Percentiles rank a stretch among this genome's conserved stretches.
These are phyloP conservation scores for Phlebiopsis flavidoalba DNA, from an alignment of 768 basidiomycete genomes.

Conservation along the genomic window DNA sequence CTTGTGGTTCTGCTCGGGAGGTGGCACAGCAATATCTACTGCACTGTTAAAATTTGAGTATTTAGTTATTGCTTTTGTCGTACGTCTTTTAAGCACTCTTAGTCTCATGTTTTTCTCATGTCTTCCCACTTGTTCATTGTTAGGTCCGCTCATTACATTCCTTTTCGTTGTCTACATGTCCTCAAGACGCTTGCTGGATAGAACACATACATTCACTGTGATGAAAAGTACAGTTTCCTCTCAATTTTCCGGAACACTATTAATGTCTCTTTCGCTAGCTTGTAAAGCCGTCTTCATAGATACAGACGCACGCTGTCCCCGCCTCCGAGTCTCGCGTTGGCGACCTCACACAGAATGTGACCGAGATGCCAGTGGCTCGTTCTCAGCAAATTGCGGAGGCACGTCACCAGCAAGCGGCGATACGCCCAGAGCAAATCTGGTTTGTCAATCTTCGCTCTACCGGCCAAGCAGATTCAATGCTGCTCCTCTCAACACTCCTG, in stretches of 20 bases:
- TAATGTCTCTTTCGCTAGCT: slow-evolving; percentile 40
- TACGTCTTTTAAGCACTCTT: too few relatives aligned
- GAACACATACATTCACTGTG: slow-evolving; percentile 50
- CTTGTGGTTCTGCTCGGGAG: slow-evolving; percentile 77
- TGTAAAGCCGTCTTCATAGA: slow-evolving; percentile 91
- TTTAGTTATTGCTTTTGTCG: too few relatives aligned
- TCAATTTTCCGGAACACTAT: too few relatives aligned
- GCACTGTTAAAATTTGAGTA: too few relatives aligned
- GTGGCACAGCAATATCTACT: too few relatives aligned
- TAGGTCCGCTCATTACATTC: too few relatives aligned
- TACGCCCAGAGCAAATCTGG: slow-evolving; percentile 72
- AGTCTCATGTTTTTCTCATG: too few relatives aligned
- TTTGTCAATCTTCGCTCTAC: slow-evolving; percentile 86
- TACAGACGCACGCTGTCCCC: slow-evolving; percentile 74
- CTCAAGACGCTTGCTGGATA: slow-evolving; percentile 62
- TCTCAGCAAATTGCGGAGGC: slow-evolving; percentile 63
- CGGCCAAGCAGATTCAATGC: slow-evolving; percentile 95
- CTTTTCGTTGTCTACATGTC: slow-evolving; percentile 23
- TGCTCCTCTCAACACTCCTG: slow-evolving; percentile 67
- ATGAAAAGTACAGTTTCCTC: slow-evolving; percentile 47
- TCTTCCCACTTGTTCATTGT: too few relatives aligned
- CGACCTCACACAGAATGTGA: slow-evolving; percentile 84
- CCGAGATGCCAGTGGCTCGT: slow-evolving; percentile 72
- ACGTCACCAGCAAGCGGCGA: slow-evolving; percentile 58
- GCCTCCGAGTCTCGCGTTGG: slow-evolving; percentile 79